A percentile compares a stretch with the other conserved stretches of the same genome.
Conservation (phyloP, 257 asterid genomes). For the Nemophila menziesii region DNA sequence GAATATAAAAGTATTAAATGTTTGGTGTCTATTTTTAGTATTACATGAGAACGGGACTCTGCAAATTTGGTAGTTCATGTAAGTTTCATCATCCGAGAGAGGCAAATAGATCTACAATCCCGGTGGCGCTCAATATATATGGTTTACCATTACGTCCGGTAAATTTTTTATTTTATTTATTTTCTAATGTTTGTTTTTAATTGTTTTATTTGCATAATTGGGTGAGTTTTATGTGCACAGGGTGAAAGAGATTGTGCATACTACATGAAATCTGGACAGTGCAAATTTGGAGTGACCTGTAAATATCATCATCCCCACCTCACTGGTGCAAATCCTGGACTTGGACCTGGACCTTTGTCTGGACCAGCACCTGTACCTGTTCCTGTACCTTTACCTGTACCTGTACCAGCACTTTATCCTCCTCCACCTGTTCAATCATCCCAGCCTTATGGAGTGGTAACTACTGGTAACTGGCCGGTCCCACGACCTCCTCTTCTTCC, state of each 20-base stretch:
- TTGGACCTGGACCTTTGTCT: conserved; percentile 43
- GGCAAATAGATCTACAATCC: conserved; percentile 57
- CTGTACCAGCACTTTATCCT: conserved; percentile 44
- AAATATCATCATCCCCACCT: conserved; percentile 97
- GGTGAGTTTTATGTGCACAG: conserved; percentile 34
- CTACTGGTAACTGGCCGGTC: conserved; percentile 83
- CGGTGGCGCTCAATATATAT: conserved; percentile 40
- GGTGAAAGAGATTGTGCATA: conserved; percentile 92
- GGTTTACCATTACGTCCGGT: conserved; percentile 95
- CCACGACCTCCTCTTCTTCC: conserved; percentile 65
- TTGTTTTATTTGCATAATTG: conserved; percentile 10
- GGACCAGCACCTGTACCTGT: conserved; percentile 30
- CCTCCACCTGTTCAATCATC: conserved; percentile 66
- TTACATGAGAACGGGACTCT: conserved; percentile 83
- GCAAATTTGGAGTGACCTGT: conserved; percentile 90
- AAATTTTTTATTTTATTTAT: conserved; percentile 8
- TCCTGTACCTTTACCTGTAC: conserved; percentile 43
- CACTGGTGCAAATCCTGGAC: conserved; percentile 43
- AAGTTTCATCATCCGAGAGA: conserved; percentile 91
- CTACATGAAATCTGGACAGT: conserved; percentile 74
- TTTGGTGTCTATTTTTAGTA: conserved; percentile 42
- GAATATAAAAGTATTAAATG: too few relatives aligned
- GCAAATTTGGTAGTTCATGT: conserved; percentile 93
- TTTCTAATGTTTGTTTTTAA: conserved; percentile 8
- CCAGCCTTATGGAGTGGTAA: conserved; percentile 64